Conservation (phyloP, 1,284 basidiomycete species). For the Ustilago vetiveriae region DNA sequence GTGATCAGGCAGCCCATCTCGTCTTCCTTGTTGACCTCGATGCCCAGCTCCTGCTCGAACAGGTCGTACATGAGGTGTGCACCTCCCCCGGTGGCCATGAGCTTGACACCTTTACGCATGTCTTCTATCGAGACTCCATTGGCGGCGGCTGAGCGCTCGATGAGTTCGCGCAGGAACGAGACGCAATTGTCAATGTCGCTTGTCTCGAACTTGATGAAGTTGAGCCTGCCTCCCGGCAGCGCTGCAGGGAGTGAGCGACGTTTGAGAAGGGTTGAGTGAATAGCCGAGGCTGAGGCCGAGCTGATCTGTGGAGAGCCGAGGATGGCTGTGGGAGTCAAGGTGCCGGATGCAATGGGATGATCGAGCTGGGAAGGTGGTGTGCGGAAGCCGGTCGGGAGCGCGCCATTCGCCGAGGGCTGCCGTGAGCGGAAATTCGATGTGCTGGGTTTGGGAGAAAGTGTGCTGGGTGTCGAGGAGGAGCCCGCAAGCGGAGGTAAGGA, state of each 20-base stretch:
- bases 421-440: conserved; percentile 37
- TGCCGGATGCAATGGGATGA: conserved; percentile 48
- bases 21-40: conserved; percentile 87
- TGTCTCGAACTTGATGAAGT: conserved; percentile 98
- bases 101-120: conserved; percentile 92
- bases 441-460: conserved; percentile 33
- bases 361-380: conserved; percentile 47
- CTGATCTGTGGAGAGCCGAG: conserved; percentile 31
- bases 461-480: conserved; percentile 22
- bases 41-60: conserved; percentile 78
- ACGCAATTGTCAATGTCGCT: conserved; percentile 83
- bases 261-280: conserved; percentile 55
- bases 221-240: conserved; percentile 86
- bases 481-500: conserved; percentile 9
- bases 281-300: conserved; percentile 42
- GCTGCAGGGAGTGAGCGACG: conserved; percentile 59
- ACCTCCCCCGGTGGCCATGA: conserved; percentile 97
- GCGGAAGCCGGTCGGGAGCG: conserved; percentile 18
- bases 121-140: conserved; percentile 88
- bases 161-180: conserved; percentile 85
- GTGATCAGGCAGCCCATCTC: conserved; percentile 99
- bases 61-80: conserved; percentile 92
- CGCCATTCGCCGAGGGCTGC: conserved; percentile 30
- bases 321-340: conserved; percentile 58
- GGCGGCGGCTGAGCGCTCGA: conserved; percentile 83